phyloP scores from a whole-genome alignment of 352 stramenopile species.

The Phytophthora foliorum region DNA sequence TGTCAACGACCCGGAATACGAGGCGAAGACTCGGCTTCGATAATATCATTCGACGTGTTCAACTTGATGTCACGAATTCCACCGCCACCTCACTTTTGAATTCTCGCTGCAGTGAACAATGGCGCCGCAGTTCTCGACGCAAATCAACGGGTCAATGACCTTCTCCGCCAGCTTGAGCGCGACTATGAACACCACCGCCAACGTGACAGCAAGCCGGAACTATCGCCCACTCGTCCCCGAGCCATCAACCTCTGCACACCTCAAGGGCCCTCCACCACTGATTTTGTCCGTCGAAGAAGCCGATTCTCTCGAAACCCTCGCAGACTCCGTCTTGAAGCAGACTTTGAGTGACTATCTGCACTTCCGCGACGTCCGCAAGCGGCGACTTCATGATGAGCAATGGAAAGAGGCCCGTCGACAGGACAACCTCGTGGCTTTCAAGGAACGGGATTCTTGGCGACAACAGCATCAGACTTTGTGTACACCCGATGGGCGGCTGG shows the following conservation, averaged over 20 bases:
- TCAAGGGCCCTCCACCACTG: constrained; percentile 24
- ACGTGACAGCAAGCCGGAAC: constrained; percentile 29
- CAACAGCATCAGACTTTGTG: constrained; percentile 34
- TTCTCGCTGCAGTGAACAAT: constrained; percentile 13
- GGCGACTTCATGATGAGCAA: constrained; percentile 42
- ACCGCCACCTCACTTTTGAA: constrained; percentile 11
- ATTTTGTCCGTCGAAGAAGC: constrained; percentile 37
- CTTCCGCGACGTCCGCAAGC: constrained; percentile 43
- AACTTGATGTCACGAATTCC: constrained; percentile 1
- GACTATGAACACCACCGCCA: constrained; percentile 11
- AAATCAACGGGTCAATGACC: constrained; percentile 35
- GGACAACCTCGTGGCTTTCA: constrained; percentile 52
- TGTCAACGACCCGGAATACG: constrained; percentile 3
- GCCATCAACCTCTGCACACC: neutral
- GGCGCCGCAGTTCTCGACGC: constrained; percentile 31
- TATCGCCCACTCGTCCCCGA: constrained; percentile 17
- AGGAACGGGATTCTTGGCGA: constrained; percentile 42
- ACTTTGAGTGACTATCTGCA: constrained; percentile 42
- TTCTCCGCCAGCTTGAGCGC: constrained; percentile 40
- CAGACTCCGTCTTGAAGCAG: constrained; percentile 40
- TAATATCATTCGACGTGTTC: constrained; percentile 1
- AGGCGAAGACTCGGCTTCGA: neutral
- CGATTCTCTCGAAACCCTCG: constrained; percentile 35
- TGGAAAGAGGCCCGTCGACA: constrained; percentile 50
- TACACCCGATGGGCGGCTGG: constrained; percentile 26